Evolutionary conservation across 2,329 filamentous ascomycete species (phyloP), one percentile per base, ranked within the genome.

Genomic region (Thielaviopsis populi): DNA sequence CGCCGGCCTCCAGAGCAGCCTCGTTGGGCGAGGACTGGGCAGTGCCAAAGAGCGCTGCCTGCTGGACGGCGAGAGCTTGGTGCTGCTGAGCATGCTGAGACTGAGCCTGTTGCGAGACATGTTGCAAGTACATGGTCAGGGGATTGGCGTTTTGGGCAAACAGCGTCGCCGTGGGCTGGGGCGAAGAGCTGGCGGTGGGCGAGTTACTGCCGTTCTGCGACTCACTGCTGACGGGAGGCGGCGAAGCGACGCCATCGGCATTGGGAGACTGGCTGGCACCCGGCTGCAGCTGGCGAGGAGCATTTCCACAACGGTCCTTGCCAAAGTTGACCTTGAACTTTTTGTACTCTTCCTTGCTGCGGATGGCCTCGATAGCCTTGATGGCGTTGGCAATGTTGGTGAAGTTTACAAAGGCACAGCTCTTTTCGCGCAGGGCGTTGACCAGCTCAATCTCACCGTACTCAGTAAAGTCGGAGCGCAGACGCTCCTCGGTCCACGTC

Each of bases 291-390:
- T 97, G 94, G 66, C 94, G 86, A 54, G 94, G 94, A 62, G 94
- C 88, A 76, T 99, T 99, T 69, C 94, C 94, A 71, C 94, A 99
- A 64, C 94, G 86, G 73, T 99, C 94, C 78, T 99, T 99, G 75
- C 94, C 94, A 73, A 99, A 99, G 79, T 99, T 99, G 74, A 99
- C 92, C 82, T 99, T 99, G 84, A 99, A 99, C 70, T 94, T 86
- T 75, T 86, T 89, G 80, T 99, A 99, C 72, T 99, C 94, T 53
- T 97, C 94, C 72, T 91, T 91, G 71, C 91, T 88, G 65, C 94
- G 85, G 68, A 99, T 85, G 24, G 91, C 94, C 76, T 99, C 94
- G 68, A 99, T 99, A 0, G 94, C 94, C 79, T 99, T 99, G 80
- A 99, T 99, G 61, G 94, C 94, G 70, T 99, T 99, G 72, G 94